Evolutionary conservation across 2,329 filamentous ascomycete genomes (phyloP), one percentile per base, ranked within the genome.

Genomic region (Madurella mycetomatis): DNA sequence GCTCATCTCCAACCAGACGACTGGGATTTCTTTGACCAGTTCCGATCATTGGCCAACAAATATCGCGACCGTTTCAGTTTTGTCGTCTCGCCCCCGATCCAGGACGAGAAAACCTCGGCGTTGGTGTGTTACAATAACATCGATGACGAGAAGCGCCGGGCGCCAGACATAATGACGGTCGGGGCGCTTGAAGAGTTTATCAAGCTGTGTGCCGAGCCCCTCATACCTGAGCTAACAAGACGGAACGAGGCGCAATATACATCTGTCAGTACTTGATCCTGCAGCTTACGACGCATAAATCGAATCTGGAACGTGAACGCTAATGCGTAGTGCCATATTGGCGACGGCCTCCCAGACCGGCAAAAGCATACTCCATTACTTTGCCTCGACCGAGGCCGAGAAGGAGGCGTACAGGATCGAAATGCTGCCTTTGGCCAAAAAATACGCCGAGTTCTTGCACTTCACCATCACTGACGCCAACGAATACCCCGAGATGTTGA

Each of bases 381-480:
- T 77, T 53, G 62, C 69, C 5, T 37, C 57, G 2, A 63, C 60
- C 2, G 53, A 66, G 0, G 46, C 56, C 5, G 69, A 73, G 40
- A 70, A 70, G 2, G 64, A 71, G 8, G 57, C 55, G 1, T 78
- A 72, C 60, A 61, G 68, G 8, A 46, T 62, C 1, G 60, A 65
- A 5, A 66, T 78, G 47, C 64, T 66, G 17, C 66, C 70, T 9
- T 60, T 76, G 9, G 76, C 77, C 2, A 72, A 72, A 57, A 71
- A 70, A 58, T 76, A 75, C 60, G 61, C 66, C 52, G 74, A 77
- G n/a, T 77, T 75, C 54, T 67, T 80, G 13, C 65, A 63, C 47
- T 79, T 80, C 54, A 71, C 76, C 8, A 77, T 73, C 2, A 71
- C 78, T 3, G 74, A 80, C 54, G 66, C 68, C 0, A 55, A 60